A percentile compares a stretch with the other conserved stretches of the same genome.
These are phyloP conservation scores for Ceratocystis diversiconidia DNA, from an alignment of 2,329 filamentous ascomycete genomes.

Conservation along the genomic window DNA sequence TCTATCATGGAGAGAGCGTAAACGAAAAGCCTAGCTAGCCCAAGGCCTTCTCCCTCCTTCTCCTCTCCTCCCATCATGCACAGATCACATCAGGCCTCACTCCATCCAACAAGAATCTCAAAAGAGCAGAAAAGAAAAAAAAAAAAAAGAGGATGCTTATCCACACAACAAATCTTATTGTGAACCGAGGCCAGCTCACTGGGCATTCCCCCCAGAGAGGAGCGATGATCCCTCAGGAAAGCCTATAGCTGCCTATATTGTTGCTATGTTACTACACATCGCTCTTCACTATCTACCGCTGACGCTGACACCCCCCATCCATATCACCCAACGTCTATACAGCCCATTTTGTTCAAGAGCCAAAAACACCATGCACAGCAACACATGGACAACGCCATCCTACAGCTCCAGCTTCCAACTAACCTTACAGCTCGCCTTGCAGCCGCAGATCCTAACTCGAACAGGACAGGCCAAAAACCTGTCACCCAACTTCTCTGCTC, in stretches of 20 bases:
- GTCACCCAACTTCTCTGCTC: background rate
- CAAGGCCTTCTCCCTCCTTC: background rate
- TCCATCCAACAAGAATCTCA: background rate
- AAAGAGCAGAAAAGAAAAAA: background rate
- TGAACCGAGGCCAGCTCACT: background rate
- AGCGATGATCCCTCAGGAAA: too few relatives aligned
- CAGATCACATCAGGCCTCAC: constrained; percentile 2
- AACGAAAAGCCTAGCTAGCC: background rate
- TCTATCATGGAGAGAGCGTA: background rate
- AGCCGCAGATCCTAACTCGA: background rate
- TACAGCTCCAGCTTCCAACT: background rate
- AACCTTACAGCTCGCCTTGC: background rate
- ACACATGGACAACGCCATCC: background rate
- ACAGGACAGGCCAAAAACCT: background rate
- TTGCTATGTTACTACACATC: too few relatives aligned
- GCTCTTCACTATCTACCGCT: too few relatives aligned
- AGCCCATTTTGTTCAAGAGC: too few relatives aligned
- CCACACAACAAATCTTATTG: background rate
- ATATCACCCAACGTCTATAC: too few relatives aligned
- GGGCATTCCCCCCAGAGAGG: too few relatives aligned
- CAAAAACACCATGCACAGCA: background rate
- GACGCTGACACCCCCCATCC: too few relatives aligned
- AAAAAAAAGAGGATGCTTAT: background rate
- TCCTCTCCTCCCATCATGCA: background rate
- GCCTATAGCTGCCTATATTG: too few relatives aligned